Percentiles rank a stretch among this genome's conserved stretches.
Evolutionary conservation across 2,329 filamentous ascomycete species (phyloP).

Genomic region (Penicillium polonicum): DNA sequence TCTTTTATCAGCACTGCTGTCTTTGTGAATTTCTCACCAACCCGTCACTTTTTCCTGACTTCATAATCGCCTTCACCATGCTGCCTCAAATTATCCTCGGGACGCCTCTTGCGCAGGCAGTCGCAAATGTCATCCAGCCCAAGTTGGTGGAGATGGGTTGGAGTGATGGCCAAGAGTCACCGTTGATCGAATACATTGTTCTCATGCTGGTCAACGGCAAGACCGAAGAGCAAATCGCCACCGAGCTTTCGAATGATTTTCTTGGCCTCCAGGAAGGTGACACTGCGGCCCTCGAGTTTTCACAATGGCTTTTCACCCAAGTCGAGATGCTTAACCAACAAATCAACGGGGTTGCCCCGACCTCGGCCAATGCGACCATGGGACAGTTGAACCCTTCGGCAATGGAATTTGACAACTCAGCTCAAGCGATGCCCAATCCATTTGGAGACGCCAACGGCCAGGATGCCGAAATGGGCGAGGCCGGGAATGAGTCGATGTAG

Average conservation of each 20-base stretch:
- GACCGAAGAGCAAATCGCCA: slow-evolving; percentile 82
- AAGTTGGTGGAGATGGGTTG: slow-evolving; percentile 93
- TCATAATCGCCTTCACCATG: slow-evolving; percentile 13
- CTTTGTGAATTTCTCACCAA: slow-evolving; percentile 5
- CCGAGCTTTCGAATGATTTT: slow-evolving; percentile 84
- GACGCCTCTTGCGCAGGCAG: slow-evolving; percentile 79
- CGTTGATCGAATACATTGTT: slow-evolving; percentile 92
- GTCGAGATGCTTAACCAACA: slow-evolving; percentile 67
- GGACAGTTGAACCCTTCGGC: slow-evolving; percentile 37
- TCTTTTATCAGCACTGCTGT: slow-evolving; percentile 7
- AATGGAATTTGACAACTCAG: slow-evolving; percentile 17
- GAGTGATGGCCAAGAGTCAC: slow-evolving; percentile 78
- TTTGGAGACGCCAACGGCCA: slow-evolving; percentile 44
- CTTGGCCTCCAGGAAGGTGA: slow-evolving; percentile 81
- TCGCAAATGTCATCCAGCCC: slow-evolving; percentile 78
- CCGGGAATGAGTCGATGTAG: slow-evolving; percentile 44
- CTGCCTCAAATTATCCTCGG: slow-evolving; percentile 66
- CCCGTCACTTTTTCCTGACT: neutral
- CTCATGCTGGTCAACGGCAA: slow-evolving; percentile 97
- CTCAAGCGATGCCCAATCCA: neutral
- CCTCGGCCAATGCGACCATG: slow-evolving; percentile 16
- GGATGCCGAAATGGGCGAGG: slow-evolving; percentile 73
- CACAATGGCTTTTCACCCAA: slow-evolving; percentile 90
- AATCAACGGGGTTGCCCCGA: slow-evolving; percentile 52
- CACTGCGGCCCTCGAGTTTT: slow-evolving; percentile 76